Evolutionary conservation across 2,329 filamentous ascomycete genomes (phyloP).

Genomic region (Aureobasidium lini): DNA sequence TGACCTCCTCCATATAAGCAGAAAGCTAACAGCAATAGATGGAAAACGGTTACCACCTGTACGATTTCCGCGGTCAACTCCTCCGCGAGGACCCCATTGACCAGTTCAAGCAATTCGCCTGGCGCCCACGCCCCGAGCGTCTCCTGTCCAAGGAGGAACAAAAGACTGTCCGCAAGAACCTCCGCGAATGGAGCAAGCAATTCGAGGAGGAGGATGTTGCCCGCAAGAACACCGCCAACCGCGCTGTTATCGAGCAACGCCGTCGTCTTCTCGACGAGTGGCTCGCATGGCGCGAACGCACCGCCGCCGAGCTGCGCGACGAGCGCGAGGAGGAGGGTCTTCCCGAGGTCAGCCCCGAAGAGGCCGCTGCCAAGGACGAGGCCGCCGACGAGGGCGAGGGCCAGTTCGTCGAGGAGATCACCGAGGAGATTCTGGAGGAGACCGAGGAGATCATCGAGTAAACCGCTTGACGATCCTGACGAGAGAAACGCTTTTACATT

Average conservation of each 20-base stretch:
- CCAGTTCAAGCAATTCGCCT: constrained; percentile 95
- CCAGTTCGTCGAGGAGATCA: constrained; percentile 63
- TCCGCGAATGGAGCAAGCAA: constrained; percentile 87
- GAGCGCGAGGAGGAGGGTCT: constrained; percentile 64
- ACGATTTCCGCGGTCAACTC: constrained; percentile 87
- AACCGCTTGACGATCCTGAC: background rate
- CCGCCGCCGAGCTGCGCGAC: constrained; percentile 63
- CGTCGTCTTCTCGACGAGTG: constrained; percentile 80
- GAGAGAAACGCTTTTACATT: background rate
- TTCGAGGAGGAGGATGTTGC: constrained; percentile 95
- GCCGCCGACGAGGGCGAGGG: constrained; percentile 40
- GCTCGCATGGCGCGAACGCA: constrained; percentile 70
- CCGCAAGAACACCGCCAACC: constrained; percentile 86
- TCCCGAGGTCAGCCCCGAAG: constrained; percentile 57
- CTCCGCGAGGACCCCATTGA: constrained; percentile 88
- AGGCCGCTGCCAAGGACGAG: constrained; percentile 47
- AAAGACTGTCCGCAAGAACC: constrained; percentile 95
- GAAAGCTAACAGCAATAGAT: constrained; percentile 52
- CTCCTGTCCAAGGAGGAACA: constrained; percentile 94
- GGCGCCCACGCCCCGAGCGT: constrained; percentile 87
- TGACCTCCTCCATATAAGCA: background rate
- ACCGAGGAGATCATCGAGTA: constrained; percentile 63
- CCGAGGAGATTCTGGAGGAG: constrained; percentile 86
- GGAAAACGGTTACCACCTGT: constrained; percentile 98
- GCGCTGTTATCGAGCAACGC: constrained; percentile 84